phyloP scores from a whole-genome alignment of 495 filamentous ascomycete species.

The Daldinia concentrica region DNA sequence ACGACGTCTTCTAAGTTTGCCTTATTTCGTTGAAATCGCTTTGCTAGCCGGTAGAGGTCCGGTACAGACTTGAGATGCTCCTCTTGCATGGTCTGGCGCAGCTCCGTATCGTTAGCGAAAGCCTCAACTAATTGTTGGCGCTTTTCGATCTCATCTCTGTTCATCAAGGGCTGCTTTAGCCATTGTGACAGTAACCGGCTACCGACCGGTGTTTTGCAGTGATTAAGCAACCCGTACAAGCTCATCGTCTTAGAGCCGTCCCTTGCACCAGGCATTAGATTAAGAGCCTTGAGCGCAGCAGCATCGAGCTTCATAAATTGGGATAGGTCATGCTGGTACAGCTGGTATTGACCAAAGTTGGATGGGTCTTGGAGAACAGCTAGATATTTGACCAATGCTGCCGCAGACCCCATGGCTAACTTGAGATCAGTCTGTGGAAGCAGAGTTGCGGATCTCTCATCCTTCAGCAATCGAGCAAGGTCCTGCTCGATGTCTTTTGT shows the following conservation, averaged over 20 bases:
- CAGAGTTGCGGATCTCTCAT: constrained; percentile 78
- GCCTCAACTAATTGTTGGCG: constrained; percentile 95
- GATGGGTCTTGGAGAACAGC: constrained; percentile 86
- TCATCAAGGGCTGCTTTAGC: constrained; percentile 98
- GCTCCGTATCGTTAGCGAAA: constrained; percentile 91
- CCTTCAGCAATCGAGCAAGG: constrained; percentile 82
- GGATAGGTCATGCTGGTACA: constrained; percentile 96
- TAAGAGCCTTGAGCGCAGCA: constrained; percentile 90
- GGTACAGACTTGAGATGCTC: constrained; percentile 94
- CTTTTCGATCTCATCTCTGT: constrained; percentile 84
- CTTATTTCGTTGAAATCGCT: constrained; percentile 90
- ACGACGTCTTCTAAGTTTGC: constrained; percentile 97
- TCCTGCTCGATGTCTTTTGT: constrained; percentile 97
- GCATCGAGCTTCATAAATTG: constrained; percentile 99
- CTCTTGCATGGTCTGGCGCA: constrained; percentile 97
- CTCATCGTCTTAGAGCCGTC: constrained; percentile 99
- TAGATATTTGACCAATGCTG: constrained; percentile 95
- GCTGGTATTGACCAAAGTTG: constrained; percentile 95
- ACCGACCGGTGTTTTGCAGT: constrained; percentile 96
- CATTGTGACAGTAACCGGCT: constrained; percentile 92
- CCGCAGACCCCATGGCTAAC: constrained; percentile 94
- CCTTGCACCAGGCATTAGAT: constrained; percentile 94
- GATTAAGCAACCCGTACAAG: constrained; percentile 91
- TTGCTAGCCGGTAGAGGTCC: constrained; percentile 91
- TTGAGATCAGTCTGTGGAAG: constrained; percentile 94